These are phyloP conservation scores for Codiaeum variegatum DNA, from an alignment of 441 rosid species.

Conservation along the genomic window DNA sequence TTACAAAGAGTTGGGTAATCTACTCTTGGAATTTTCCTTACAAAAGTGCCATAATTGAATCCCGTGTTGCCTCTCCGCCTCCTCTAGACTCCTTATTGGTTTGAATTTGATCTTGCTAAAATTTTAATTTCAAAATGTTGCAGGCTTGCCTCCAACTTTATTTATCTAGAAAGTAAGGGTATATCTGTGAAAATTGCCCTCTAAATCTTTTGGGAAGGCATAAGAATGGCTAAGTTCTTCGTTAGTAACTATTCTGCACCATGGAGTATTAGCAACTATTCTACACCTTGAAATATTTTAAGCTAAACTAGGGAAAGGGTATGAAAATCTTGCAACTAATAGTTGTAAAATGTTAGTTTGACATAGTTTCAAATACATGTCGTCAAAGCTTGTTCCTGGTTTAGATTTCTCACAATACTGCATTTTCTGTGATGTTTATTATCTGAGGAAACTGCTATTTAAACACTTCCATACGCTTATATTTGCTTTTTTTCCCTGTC, in stretches of 20 bases:
- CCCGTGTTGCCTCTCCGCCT: too few species aligned
- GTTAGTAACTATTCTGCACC: not conserved
- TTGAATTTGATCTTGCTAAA: too few species aligned
- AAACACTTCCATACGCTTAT: not conserved
- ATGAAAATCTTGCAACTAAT: too few species aligned
- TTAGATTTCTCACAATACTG: not conserved
- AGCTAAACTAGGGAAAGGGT: not conserved
- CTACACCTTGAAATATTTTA: not conserved
- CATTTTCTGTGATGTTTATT: not conserved
- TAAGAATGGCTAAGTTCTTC: not conserved
- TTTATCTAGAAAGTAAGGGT: too few species aligned
- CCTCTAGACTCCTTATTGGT: too few species aligned
- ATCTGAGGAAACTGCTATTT: not conserved
- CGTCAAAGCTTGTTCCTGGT: not conserved
- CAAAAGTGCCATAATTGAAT: not conserved
- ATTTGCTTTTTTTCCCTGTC: not conserved
- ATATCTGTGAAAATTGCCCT: too few species aligned
- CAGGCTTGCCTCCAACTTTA: too few species aligned
- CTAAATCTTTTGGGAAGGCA: too few species aligned
- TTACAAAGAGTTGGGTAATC: not conserved
- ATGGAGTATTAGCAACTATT: not conserved
- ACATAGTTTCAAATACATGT: not conserved
- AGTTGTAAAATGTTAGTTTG: not conserved
- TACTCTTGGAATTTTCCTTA: not conserved
- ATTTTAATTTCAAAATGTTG: too few species aligned